Base-by-base conservation (phyloP, 179 eudicot species). In the Vitellaria paradoxa region DNA sequence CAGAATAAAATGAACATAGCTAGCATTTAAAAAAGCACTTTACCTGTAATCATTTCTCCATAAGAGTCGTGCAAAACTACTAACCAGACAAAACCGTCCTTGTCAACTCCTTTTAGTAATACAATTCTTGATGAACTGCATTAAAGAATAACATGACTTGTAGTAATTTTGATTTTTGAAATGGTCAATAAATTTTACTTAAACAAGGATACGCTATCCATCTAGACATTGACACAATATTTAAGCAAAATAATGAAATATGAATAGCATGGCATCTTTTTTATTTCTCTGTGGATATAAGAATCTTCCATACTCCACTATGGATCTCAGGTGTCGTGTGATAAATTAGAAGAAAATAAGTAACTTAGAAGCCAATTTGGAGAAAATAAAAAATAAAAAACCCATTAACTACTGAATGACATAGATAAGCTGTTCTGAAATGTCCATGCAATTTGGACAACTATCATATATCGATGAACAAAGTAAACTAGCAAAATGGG, bases 31-130 rank as follows among this genome's bases (percentile, higher is more conserved):
- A 55, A 61, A 77, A 76, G 67, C 72, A 70, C n/a, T 57, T 14
- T 14, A 76, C 37, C 37, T 47, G 72, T 53, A 52, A 20, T 2
- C 68, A 59, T 20, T 42, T 66, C 42, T 40, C 50, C 26, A 70
- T 4, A 24, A 37, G 30, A 68, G 65, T 30, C 45, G 37, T 72
- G 24, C 60, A 52, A 67, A 65, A 60, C 10, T 45, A 81, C 91
- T 81, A 74, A 94, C 99, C 99, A 96, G 81, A 96, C 95, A 89
- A 96, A 96, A 67, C 99, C 99, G 84, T 85, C 86, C 79, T 81
- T 78, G 79, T 92, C 97, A 81, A 96, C 82, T 78, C 99, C 97
- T 89, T 96, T 92, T 72, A 96, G 90, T 78, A 94, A 85, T 56
- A 94, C 99, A 88, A 96, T 92, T 81, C 98, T 84, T 17, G 97